A percentile compares a stretch with the other conserved stretches of the same genome.
These are phyloP conservation scores for Triticum monococcum DNA, from an alignment of 176 grass and related monocot genomes.

Conservation along the genomic window DNA sequence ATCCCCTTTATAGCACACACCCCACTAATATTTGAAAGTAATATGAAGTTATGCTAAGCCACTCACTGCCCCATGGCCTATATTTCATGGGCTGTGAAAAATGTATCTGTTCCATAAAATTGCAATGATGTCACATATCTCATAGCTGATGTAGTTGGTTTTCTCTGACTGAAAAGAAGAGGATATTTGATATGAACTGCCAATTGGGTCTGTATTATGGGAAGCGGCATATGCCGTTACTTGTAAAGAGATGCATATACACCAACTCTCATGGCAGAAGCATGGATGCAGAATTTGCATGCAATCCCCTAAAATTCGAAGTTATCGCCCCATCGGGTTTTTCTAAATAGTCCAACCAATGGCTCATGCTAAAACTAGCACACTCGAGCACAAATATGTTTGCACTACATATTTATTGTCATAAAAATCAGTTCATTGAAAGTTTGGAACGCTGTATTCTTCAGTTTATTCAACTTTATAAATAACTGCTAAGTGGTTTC, in stretches of 20 bases:
- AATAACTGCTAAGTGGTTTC: constrained; percentile 17
- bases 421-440: neutral
- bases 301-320: neutral
- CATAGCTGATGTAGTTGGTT: neutral
- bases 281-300: constrained; percentile 3
- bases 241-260: neutral
- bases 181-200: neutral
- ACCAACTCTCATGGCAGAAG: neutral
- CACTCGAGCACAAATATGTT: neutral
- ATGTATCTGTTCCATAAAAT: constrained; percentile 15
- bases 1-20: constrained; percentile 18
- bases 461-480: constrained; percentile 9
- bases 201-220: neutral
- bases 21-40: constrained; percentile 16
- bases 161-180: constrained; percentile 5
- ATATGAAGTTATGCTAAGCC: neutral
- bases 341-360: neutral
- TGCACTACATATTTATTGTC: neutral
- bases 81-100: constrained; percentile 11
- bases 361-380: neutral
- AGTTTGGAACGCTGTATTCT: neutral
- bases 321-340: neutral
- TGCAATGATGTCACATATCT: constrained; percentile 9
- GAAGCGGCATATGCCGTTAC: neutral
- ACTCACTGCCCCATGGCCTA: neutral